Evolutionary conservation across 441 rosid species (phyloP).

Genomic region (Mallotus repandus): DNA sequence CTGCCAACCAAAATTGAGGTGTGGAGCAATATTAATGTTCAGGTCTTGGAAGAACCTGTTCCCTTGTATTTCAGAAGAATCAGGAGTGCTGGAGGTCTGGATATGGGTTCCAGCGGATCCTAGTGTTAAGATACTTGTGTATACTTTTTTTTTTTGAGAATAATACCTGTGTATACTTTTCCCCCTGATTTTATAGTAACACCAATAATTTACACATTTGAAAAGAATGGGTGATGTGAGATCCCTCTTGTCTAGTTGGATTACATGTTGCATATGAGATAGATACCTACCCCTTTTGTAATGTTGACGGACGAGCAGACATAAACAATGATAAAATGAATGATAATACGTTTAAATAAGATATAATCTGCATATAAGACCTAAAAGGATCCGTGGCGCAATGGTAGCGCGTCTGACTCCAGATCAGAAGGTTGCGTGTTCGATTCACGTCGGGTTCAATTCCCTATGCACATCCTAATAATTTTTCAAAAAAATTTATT

Average conservation of each 20-base stretch:
- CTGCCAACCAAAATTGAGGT: conserved; percentile 75
- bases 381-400: conserved; percentile 85
- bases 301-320: neutral
- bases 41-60: conserved; percentile 63
- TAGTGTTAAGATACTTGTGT: neutral
- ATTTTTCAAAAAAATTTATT: too few species aligned
- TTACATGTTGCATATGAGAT: too few species aligned
- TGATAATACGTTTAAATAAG: too few species aligned
- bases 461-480: too few species aligned
- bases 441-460: conserved; percentile 91
- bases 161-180: too few species aligned
- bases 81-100: conserved; percentile 20
- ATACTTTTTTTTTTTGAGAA: too few species aligned
- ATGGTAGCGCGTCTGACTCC: conserved; percentile 99
- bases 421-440: conserved; percentile 99
- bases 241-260: too few species aligned
- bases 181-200: neutral
- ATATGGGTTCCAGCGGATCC: neutral
- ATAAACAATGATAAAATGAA: too few species aligned
- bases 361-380: too few species aligned
- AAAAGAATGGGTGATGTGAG: neutral
- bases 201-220: neutral
- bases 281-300: neutral
- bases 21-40: conserved; percentile 73
- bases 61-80: conserved; percentile 52